Evolutionary conservation across 2,329 filamentous ascomycete species (phyloP).

Genomic region (Lecanosticta acicola): DNA sequence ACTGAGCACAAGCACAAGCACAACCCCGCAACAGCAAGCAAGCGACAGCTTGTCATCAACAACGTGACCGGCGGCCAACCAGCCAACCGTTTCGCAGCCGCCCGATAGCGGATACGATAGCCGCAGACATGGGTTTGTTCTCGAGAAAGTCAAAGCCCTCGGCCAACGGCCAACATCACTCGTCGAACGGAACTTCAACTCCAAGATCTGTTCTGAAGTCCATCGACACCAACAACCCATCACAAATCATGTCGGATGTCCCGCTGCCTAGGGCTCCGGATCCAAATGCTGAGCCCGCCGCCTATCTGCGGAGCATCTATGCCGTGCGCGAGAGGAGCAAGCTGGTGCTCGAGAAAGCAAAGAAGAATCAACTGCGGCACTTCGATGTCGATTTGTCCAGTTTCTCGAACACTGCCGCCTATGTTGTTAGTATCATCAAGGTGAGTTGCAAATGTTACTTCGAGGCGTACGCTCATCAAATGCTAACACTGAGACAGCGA

Average conservation of each 20-base stretch:
- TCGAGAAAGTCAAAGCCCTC: conserved; percentile 36
- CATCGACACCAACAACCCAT: conserved; percentile 36
- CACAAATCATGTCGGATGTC: conserved; percentile 54
- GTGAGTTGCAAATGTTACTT: conserved; percentile 41
- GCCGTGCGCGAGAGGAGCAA: conserved; percentile 75
- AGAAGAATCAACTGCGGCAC: conserved; percentile 71
- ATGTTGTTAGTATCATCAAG: conserved; percentile 93
- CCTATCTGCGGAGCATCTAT: conserved; percentile 83
- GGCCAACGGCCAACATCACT: conserved; percentile 13
- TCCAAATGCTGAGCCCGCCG: conserved; percentile 78
- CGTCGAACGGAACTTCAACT: conserved; percentile 15
- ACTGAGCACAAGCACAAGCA: neutral
- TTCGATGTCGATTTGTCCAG: conserved; percentile 85
- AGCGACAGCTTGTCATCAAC: neutral
- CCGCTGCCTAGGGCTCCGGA: conserved; percentile 80
- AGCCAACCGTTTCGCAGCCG: conserved; percentile 1
- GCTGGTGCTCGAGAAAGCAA: conserved; percentile 69
- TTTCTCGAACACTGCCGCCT: conserved; percentile 75
- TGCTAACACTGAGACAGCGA: conserved; percentile 47
- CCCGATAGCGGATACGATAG: conserved; percentile 1
- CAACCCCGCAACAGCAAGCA: neutral
- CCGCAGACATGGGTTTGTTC: conserved; percentile 47
- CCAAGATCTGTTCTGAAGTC: conserved; percentile 34
- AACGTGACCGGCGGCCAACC: neutral
- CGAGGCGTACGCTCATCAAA: neutral